Conservation (phyloP, 169 alveolate species). For the Cystoisospora suis region DNA sequence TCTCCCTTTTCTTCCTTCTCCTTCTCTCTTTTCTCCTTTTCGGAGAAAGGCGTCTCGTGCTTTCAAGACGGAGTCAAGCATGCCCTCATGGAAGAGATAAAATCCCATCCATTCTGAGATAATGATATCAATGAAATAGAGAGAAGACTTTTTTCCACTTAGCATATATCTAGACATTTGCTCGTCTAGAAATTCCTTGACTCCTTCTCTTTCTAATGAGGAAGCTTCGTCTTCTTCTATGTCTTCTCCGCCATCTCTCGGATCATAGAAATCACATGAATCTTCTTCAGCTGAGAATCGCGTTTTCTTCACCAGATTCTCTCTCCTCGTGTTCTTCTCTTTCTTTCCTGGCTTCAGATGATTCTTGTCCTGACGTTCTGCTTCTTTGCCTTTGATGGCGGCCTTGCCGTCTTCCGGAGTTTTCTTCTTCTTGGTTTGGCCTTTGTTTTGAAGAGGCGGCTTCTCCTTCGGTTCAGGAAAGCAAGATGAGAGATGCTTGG, state of each 20-base stretch:
- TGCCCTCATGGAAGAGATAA: constrained; percentile 84
- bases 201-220: not conserved
- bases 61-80: constrained; percentile 84
- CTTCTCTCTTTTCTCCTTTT: not conserved
- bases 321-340: not conserved
- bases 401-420: too few relatives aligned
- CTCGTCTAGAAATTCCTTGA: not conserved
- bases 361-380: too few relatives aligned
- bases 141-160: not conserved
- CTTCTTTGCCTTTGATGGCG: too few relatives aligned
- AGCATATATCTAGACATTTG: too few relatives aligned
- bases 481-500: too few relatives aligned
- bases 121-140: constrained; percentile 4
- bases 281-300: too few relatives aligned
- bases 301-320: too few relatives aligned
- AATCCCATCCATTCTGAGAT: constrained; percentile 89
- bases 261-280: not conserved
- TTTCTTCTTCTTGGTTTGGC: too few relatives aligned
- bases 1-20: not conserved
- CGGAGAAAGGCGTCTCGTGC: constrained; percentile 88
- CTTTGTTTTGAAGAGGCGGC: not conserved
- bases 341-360: not conserved
- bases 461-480: not conserved
- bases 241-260: not conserved
- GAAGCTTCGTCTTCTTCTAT: not conserved